Conservation (phyloP, 371 early-diverging fungal species). For the Smittium mucronatum region DNA sequence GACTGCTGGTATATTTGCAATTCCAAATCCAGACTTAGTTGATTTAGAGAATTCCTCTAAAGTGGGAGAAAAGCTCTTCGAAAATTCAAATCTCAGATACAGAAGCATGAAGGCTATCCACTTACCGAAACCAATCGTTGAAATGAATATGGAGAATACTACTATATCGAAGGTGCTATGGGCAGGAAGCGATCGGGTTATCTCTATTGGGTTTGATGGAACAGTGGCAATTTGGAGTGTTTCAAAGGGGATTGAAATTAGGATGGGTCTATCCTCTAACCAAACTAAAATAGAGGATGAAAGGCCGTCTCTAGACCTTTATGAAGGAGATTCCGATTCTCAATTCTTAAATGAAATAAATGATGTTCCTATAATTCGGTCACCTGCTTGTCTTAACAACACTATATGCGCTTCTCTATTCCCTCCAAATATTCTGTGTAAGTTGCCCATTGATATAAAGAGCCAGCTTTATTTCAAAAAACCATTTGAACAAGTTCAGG, state of each 20-base stretch:
- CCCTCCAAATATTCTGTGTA: slow-evolving; percentile 4
- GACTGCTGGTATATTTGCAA: slow-evolving; percentile 4
- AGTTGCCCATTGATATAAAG: neutral
- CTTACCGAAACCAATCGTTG: neutral
- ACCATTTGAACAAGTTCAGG: neutral
- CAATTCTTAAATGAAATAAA: neutral
- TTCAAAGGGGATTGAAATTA: neutral
- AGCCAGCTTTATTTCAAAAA: neutral
- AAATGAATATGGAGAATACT: slow-evolving; percentile 8
- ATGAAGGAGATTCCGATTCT: neutral
- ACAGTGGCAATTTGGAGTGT: slow-evolving; percentile 11
- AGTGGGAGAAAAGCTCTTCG: no score
- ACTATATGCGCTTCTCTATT: neutral
- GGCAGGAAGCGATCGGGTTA: slow-evolving; percentile 7
- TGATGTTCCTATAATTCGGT: neutral
- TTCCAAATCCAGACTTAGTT: slow-evolving; percentile 5
- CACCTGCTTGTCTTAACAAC: neutral
- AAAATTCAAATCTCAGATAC: neutral
- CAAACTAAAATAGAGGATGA: neutral
- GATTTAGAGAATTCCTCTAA: neutral
- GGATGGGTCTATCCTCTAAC: neutral
- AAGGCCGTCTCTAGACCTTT: neutral
- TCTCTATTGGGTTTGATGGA: slow-evolving; percentile 8
- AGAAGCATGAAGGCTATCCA: neutral
- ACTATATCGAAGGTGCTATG: neutral